These are phyloP conservation scores for Xylariaceae sp. DNA, from an alignment of 2,329 filamentous ascomycete genomes.

Conservation along the genomic window DNA sequence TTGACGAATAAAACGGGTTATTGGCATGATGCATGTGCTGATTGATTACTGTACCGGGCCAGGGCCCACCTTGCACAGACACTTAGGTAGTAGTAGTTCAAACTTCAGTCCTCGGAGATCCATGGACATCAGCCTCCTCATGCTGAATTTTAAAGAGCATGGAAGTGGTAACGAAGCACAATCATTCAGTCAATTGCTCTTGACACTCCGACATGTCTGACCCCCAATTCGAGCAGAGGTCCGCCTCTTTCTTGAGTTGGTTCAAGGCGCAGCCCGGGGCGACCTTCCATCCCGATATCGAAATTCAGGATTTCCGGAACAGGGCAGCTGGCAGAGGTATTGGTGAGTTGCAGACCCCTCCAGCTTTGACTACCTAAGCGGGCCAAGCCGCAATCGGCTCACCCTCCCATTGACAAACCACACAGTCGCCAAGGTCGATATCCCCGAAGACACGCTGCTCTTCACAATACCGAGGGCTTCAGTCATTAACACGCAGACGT, in stretches of 20 bases:
- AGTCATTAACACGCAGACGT: conserved; percentile 73
- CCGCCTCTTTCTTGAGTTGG: conserved; percentile 51
- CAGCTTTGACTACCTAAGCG: too few relatives aligned
- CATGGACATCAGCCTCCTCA: too few relatives aligned
- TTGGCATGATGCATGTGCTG: too few relatives aligned
- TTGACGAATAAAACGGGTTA: too few relatives aligned
- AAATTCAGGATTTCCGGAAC: conserved; percentile 51
- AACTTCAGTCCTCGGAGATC: too few relatives aligned
- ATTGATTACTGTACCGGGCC: too few relatives aligned
- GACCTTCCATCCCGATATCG: conserved; percentile 51
- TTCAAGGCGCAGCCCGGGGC: conserved; percentile 52
- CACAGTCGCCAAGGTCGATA: conserved; percentile 67
- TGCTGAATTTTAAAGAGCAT: too few relatives aligned
- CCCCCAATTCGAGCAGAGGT: conserved; percentile 40
- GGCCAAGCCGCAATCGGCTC: too few relatives aligned
- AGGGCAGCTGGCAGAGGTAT: conserved; percentile 55
- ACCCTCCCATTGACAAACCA: neutral
- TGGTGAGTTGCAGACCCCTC: conserved; percentile 34
- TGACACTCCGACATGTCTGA: conserved; percentile 12
- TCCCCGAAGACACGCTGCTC: conserved; percentile 71
- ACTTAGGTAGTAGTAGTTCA: too few relatives aligned
- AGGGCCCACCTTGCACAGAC: too few relatives aligned
- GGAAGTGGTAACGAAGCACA: too few relatives aligned
- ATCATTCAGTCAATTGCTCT: too few relatives aligned
- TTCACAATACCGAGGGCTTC: conserved; percentile 74